Evolutionary conservation across 768 basidiomycete species (phyloP), one percentile per base, ranked within the genome.

Genomic region (Baorangia bicolor): DNA sequence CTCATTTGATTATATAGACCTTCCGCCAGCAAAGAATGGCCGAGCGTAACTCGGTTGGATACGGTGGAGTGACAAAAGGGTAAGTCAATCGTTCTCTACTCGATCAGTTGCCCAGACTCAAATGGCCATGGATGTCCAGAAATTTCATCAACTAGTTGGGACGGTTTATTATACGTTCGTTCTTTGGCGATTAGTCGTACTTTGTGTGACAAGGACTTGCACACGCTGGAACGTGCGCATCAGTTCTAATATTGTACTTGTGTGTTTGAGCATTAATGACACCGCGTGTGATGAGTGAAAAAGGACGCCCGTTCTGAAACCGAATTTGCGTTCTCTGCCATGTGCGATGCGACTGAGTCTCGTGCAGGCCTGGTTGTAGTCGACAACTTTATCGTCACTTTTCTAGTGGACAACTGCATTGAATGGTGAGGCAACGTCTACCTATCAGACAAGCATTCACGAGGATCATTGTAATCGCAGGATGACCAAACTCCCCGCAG

Each of bases 401-500:
- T 91, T 61, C 77, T 90, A 9, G 87, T 91, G 28, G 90, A 91
- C 66, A 89, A 91, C 61, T 78, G 71, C 53, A 84, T 92, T 34
- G 91, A 93, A 85, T 92, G 91, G 90, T 86, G 59, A n/a, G 51
- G 10, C n/a, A 25, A 34, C 25, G 28, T 58, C 30, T 38, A 34
- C 14, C 34, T 21, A 23, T 34, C 34, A 3, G 21, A 28, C 56
- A 20, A 40, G 48, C 23, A 27, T 37, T 25, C 20, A 43, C 13
- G 5, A 20, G 23, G 12, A 31, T 31, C 38, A 31, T 35, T 2
- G 12, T 40, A 2, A 25, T 25, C 18, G 0, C 56, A 90, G 89
- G 89, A 86, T 92, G 80, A 87, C 87, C 12, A 84, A 83, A 66
- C 71, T 92, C 9, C 92, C 92, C 8, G 80, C 86, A 1, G 89